phyloP scores from a whole-genome alignment of 495 filamentous ascomycete species.

The Penicillium chermesinum region DNA sequence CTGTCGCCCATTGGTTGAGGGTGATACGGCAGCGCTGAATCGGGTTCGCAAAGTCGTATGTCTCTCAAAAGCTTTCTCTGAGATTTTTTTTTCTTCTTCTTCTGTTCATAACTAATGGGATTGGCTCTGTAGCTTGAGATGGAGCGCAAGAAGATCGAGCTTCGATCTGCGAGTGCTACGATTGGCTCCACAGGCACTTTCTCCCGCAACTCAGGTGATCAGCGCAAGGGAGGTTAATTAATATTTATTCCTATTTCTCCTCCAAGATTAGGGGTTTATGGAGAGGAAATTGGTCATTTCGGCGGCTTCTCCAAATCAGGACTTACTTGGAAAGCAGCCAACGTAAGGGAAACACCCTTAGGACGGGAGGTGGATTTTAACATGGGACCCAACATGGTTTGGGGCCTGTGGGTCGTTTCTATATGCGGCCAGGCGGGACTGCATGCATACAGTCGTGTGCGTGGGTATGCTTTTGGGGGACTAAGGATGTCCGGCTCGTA shows the following conservation, averaged over 20 bases:
- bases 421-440: not conserved
- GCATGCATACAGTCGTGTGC: not conserved
- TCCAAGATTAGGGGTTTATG: not conserved
- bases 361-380: not conserved
- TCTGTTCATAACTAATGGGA: too few relatives aligned
- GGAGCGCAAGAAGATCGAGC: constrained; percentile 48
- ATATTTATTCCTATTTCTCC: too few relatives aligned
- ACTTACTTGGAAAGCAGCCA: too few relatives aligned
- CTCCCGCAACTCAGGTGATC: constrained; percentile 22
- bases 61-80: constrained; percentile 9
- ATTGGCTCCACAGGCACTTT: constrained; percentile 37
- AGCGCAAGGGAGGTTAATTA: constrained; percentile 28
- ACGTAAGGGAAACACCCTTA: not conserved
- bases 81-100: not conserved
- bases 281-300: not conserved
- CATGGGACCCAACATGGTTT: constrained; percentile 1
- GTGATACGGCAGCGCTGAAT: constrained; percentile 46
- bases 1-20: constrained; percentile 46
- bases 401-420: not conserved
- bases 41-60: constrained; percentile 63
- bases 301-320: not conserved
- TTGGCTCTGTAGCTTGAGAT: constrained; percentile 49
- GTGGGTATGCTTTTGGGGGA: not conserved
- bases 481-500: not conserved
- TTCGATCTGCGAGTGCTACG: constrained; percentile 40